Base-by-base conservation (phyloP, 1,284 basidiomycete species). In the Boletellus deceptivus region DNA sequence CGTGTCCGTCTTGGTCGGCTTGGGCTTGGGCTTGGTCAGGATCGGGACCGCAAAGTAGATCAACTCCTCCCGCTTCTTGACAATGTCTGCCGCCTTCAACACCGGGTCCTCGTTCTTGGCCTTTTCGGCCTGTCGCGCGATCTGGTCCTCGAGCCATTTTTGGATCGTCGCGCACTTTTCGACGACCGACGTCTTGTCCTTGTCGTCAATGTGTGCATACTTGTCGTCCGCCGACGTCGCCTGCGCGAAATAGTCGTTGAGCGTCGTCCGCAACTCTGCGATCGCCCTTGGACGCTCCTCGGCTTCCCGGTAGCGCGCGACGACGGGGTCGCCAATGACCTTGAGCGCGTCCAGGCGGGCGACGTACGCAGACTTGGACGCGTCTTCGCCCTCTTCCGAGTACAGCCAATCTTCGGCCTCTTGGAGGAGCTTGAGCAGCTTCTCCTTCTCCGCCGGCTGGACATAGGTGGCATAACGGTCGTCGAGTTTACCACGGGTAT, bases 351-450 rank as follows among this genome's bases (percentile, higher is more conserved):
- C 89, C 55, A 97, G 82, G 49, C 86, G 84, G 33, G 75, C 59
- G 56, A 93, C 86, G 72, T 97, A 96, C 22, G 85, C 87, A 1
- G 92, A 95, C 75, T 97, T 98, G 65, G 81, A 83, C 39, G 94
- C 90, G 55, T 96, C 93, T 73, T 97, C 94, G 61, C 93, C 94
- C 68, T 97, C 94, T 55, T 96, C 93, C 36, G 83, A 81, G 83
- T 97, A 97, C 41, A 98, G 78, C 94, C 94, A 98, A 69, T 95
- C 91, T 71, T 97, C 93, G 8, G 91, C 85, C 59, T 86, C 84
- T 56, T 79, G 75, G 39, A 94, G 79, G 43, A 82, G 79, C 25
- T 64, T 71, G 39, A 92, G 75, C 43, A 97, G 82, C 56, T 81
- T 80, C 57, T 82, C 70, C 75, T 94, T 94, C 75, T 97, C 93